A percentile compares a stretch with the other conserved stretches of the same genome.
Conservation (phyloP, 495 filamentous ascomycete genomes). For the Sphaerosporella brunnea region DNA sequence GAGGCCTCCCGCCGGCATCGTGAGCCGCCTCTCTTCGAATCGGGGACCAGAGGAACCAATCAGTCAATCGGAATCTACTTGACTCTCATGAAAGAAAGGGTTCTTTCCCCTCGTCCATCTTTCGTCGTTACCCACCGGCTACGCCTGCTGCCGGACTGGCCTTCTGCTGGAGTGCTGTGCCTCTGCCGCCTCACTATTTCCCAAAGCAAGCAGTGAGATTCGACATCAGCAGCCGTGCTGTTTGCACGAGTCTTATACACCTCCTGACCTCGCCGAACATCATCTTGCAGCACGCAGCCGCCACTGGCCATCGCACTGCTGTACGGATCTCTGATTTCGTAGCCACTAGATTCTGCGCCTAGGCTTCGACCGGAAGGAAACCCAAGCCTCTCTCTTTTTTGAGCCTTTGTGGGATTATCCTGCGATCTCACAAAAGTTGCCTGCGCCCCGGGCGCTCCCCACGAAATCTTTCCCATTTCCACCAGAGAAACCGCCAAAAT, state of each 20-base stretch:
- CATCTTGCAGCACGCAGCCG: not conserved
- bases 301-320: not conserved
- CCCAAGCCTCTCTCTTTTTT: not conserved
- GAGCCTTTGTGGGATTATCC: not conserved
- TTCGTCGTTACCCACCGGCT: no score
- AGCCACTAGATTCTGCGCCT: not conserved
- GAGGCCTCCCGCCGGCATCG: no score
- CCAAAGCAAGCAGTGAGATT: no score
- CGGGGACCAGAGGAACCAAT: no score
- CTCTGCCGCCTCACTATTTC: no score
- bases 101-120: no score
- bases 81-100: no score
- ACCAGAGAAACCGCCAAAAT: slow-evolving; percentile 8
- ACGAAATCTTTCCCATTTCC: not conserved
- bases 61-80: no score
- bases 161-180: no score
- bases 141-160: no score
- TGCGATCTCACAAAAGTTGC: not conserved
- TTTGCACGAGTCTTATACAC: not conserved
- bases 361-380: not conserved
- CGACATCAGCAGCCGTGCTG: no score
- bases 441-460: not conserved
- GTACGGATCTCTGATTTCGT: not conserved
- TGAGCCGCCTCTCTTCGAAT: no score
- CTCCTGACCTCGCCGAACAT: not conserved